phyloP scores from a whole-genome alignment of 2,329 filamentous ascomycete genomes.

The Fusarium domesticum region DNA sequence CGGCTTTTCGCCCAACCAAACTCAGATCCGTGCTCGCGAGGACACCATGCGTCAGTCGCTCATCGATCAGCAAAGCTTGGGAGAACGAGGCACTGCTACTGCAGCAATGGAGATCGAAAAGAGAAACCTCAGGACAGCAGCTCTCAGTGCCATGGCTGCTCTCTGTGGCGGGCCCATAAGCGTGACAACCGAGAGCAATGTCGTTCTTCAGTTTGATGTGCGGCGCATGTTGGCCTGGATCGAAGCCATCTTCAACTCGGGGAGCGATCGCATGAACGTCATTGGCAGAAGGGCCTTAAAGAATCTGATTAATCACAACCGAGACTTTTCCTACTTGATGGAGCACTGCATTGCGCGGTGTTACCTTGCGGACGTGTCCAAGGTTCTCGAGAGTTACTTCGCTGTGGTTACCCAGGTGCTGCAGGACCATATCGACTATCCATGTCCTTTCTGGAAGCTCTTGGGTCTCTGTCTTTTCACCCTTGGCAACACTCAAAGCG shows the following conservation, averaged over 20 bases:
- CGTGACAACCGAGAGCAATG: slow-evolving; percentile 82
- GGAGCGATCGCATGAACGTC: slow-evolving; percentile 85
- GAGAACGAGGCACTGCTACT: slow-evolving; percentile 73
- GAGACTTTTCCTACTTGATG: slow-evolving; percentile 78
- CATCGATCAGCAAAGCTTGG: slow-evolving; percentile 72
- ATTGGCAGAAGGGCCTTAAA: slow-evolving; percentile 86
- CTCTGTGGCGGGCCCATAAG: slow-evolving; percentile 84
- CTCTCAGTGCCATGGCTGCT: slow-evolving; percentile 91
- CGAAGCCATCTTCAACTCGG: slow-evolving; percentile 87
- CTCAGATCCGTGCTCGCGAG: slow-evolving; percentile 75
- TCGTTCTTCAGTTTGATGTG: slow-evolving; percentile 87
- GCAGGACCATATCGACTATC: slow-evolving; percentile 76
- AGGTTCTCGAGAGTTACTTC: slow-evolving; percentile 93
- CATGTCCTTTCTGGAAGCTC: slow-evolving; percentile 85
- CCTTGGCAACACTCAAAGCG: slow-evolving; percentile 84
- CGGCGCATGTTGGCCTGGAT: slow-evolving; percentile 93
- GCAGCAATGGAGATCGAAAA: slow-evolving; percentile 97
- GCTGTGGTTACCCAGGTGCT: slow-evolving; percentile 86
- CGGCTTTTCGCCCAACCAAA: slow-evolving; percentile 89
- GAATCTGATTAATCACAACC: slow-evolving; percentile 87
- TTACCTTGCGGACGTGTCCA: slow-evolving; percentile 76
- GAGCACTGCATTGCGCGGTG: slow-evolving; percentile 90
- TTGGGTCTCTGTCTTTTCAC: slow-evolving; percentile 87
- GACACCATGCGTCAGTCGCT: slow-evolving; percentile 83
- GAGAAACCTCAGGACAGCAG: slow-evolving; percentile 82